Conservation (phyloP, 345 rosid genomes). For the Camelina sativa region DNA sequence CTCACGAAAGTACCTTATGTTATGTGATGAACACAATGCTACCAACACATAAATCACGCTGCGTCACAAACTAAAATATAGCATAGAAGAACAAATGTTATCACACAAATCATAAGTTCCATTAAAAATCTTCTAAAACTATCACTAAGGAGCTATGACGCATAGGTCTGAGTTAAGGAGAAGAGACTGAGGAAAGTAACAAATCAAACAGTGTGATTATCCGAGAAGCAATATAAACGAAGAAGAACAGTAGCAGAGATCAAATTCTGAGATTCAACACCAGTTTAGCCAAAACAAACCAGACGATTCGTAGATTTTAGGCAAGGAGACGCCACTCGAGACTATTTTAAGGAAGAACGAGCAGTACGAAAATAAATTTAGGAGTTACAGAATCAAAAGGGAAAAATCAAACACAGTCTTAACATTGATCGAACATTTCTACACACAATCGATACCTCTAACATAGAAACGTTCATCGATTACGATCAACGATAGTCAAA, state of each 20-base stretch:
- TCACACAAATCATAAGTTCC: not conserved
- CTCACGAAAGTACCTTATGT: conserved; percentile 12
- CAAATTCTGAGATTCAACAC: conserved; percentile 17
- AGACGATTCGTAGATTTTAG: conserved; percentile 3
- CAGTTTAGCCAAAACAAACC: not conserved
- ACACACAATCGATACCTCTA: conserved; percentile 15
- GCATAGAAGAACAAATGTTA: not conserved
- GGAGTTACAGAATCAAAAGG: not conserved
- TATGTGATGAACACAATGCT: conserved; percentile 17
- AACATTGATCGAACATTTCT: conserved; percentile 7
- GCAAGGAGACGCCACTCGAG: conserved; percentile 14
- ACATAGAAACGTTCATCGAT: not conserved
- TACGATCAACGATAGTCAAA: conserved; percentile 5
- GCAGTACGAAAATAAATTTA: not conserved
- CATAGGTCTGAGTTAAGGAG: too few relatives aligned
- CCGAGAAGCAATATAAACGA: too few relatives aligned
- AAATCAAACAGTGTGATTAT: too few relatives aligned
- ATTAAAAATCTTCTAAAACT: not conserved
- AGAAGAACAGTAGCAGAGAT: too few relatives aligned
- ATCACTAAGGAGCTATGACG: conserved; percentile 7
- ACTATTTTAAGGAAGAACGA: conserved; percentile 1
- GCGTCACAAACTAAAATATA: conserved; percentile 7
- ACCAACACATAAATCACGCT: conserved; percentile 20
- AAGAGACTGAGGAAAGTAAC: too few relatives aligned
- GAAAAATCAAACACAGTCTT: not conserved